Conservation (phyloP, 495 filamentous ascomycete species). For the Podospora anserina region DNA sequence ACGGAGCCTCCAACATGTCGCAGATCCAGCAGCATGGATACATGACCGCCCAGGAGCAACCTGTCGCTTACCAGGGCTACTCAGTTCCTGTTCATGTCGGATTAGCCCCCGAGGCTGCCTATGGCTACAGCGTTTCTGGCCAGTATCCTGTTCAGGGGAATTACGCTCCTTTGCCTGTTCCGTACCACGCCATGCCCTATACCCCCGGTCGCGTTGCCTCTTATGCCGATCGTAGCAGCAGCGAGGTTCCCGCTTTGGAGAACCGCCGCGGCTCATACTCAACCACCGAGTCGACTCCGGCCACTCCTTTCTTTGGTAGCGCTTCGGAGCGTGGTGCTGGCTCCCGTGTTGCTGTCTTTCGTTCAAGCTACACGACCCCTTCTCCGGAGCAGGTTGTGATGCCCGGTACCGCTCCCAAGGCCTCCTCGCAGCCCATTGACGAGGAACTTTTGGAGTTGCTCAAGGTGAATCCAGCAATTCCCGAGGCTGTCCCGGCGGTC, state of each 20-base stretch:
- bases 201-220: conserved; percentile 45
- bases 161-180: conserved; percentile 32
- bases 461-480: conserved; percentile 73
- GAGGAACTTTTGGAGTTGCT: conserved; percentile 69
- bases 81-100: conserved; percentile 33
- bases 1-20: conserved; percentile 19
- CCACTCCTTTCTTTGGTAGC: conserved; percentile 56
- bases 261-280: conserved; percentile 64
- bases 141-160: conserved; percentile 37
- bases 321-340: conserved; percentile 51
- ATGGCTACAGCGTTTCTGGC: conserved; percentile 29
- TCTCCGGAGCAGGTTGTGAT: conserved; percentile 59
- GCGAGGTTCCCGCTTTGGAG: conserved; percentile 56
- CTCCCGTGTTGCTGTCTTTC: conserved; percentile 53
- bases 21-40: conserved; percentile 35
- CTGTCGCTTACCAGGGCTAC: conserved; percentile 34
- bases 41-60: conserved; percentile 30
- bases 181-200: conserved; percentile 45
- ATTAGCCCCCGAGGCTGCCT: conserved; percentile 29
- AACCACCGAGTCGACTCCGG: conserved; percentile 64
- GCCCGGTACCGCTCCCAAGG: conserved; percentile 40
- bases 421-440: conserved; percentile 49
- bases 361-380: conserved; percentile 60
- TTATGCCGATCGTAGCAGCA: conserved; percentile 40
- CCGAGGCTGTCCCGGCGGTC: conserved; percentile 81